Evolutionary conservation across 176 grass and related monocot species (phyloP).

Genomic region (Oryza australiensis): DNA sequence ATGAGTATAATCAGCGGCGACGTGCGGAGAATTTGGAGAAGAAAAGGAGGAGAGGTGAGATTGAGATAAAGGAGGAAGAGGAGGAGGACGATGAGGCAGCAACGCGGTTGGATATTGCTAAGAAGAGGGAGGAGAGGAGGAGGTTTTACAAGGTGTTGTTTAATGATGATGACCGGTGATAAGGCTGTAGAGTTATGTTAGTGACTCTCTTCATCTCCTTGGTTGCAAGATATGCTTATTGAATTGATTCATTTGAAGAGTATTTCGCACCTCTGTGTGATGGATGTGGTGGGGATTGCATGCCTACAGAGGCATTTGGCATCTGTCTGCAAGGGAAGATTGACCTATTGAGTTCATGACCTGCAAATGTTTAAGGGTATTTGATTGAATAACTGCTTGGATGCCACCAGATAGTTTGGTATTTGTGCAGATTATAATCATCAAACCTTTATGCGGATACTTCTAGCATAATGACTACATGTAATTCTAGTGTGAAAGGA

Average conservation of each 20-base stretch:
- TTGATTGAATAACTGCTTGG: neutral
- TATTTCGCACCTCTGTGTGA: neutral
- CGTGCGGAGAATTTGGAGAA: constrained; percentile 69
- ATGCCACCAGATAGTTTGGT: neutral
- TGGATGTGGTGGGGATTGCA: neutral
- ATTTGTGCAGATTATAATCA: neutral
- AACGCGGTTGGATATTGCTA: constrained; percentile 34
- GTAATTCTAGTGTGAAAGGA: neutral
- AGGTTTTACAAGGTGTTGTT: constrained; percentile 82
- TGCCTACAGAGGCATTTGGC: neutral
- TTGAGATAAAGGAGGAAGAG: constrained; percentile 57
- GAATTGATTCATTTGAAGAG: neutral
- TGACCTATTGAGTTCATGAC: neutral
- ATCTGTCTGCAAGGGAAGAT: neutral
- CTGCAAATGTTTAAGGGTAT: neutral
- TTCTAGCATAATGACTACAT: neutral
- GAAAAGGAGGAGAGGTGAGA: constrained; percentile 69
- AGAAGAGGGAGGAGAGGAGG: constrained; percentile 76
- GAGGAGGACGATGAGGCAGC: constrained; percentile 46
- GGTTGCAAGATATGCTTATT: neutral
- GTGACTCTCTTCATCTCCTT: neutral
- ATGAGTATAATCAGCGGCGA: constrained; percentile 69
- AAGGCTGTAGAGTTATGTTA: neutral
- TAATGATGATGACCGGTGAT: constrained; percentile 45
- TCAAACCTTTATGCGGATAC: neutral